Base-by-base conservation (phyloP, 2,329 filamentous ascomycete genomes). In the Botrytis tulipae region DNA sequence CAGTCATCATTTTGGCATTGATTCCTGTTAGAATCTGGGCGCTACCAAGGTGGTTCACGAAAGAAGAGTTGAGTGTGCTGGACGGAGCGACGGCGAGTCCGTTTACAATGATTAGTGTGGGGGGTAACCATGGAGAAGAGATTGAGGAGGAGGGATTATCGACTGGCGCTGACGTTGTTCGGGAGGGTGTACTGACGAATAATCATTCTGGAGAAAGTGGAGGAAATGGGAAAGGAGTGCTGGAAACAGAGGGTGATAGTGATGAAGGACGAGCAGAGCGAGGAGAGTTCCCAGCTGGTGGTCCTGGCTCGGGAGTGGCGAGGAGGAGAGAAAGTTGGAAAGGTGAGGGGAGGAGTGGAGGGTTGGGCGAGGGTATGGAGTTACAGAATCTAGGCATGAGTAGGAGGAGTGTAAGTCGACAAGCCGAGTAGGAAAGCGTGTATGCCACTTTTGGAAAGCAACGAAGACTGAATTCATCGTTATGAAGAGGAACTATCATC, bases 81-180 rank as follows among this genome's bases (percentile, higher is more conserved):
- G 93, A 95, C 80, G 91, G 84, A n/a, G 91, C 92, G 0, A 94
- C 93, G 0, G 92, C 93, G n/a, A 80, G 79, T 67, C 78, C 78
- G 29, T 80, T 80, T 74, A 80, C 79, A 59, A 80, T 80, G 79
- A 74, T 79, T 65, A 77, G 75, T 73, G 79, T 80, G 0, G 79
- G 79, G 16, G 79, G 79, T 18, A 80, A 78, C 59, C 78, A 75
- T 74, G 78, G 78, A 0, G 92, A 79, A 73, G 76, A 74, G 8
- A 70, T 72, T 29, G 74, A 74, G 29, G 51, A 57, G 25, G 71
- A 69, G 32, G 71, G 48, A 6, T 29, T 61, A 18, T 77, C 75
- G 12, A 76, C 73, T n/a, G 32, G 32, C 40, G 71, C 70, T n/a
- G 71, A 75, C 67, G 68, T 37, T 42, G 18, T 12, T n/a, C 71